Base-by-base conservation (phyloP, 768 basidiomycete genomes). In the Hirschioporus abietinus region DNA sequence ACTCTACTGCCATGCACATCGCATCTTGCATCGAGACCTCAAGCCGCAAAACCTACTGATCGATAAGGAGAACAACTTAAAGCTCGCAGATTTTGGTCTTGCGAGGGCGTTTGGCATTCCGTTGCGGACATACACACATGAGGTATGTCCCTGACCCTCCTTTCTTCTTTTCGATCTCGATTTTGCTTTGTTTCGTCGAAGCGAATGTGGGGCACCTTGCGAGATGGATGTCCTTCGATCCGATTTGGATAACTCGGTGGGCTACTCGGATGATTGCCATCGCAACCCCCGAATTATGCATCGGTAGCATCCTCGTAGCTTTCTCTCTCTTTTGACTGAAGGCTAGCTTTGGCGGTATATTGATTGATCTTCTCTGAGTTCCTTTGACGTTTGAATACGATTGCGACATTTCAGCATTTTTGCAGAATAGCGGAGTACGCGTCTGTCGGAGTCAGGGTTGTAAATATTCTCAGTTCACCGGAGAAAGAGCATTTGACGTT, bases 71-170 rank as follows among this genome's bases (percentile, higher is more conserved):
- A 88, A 93, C 69, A 96, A 97, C 75, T 85, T 99, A 65, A 99
- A 99, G 78, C 86, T 99, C 26, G 96, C 94, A 17, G 96, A 98
- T 79, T 98, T 99, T 73, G 96, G 96, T 58, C 84, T 99, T 59
- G 96, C 96, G 1, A 83, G 96, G 68, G 96, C 96, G 12, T 99
- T 99, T 75, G 97, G 97, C 67, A 98, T 99, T 71, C 97, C 97
- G 58, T 89, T 99, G 83, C 84, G 97, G 71, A 97, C 96, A n/a
- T 99, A 99, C 76, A 99, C 96, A 18, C 97, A 99, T 74, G 97
- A 99, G 84, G 96, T 94, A 68, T 68, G 82, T 68, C 36, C 65
- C 26, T 63, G 20, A 30, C 35, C 25, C 35, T 64, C 67, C 9
- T 65, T 24, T 65, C 35, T 64, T 67, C 9, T 65, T 24, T 65